These are phyloP conservation scores for Phylloporus rhodoxanthus DNA, from an alignment of 768 basidiomycete genomes.

Conservation along the genomic window DNA sequence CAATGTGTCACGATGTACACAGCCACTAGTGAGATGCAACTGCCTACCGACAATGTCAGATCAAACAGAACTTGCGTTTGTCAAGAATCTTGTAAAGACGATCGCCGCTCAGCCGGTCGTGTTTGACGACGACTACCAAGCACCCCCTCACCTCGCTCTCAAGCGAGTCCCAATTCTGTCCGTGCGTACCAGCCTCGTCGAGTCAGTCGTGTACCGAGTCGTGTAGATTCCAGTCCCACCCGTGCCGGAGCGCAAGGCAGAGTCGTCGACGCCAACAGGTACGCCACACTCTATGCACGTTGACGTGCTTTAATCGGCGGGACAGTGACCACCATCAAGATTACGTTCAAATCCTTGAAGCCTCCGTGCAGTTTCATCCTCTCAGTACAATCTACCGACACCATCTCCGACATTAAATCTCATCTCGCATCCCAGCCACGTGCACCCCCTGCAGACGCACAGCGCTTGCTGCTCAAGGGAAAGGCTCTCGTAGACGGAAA, in stretches of 20 bases:
- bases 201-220: constrained; percentile 4
- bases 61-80: constrained; percentile 54
- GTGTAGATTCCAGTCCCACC: constrained; percentile 54
- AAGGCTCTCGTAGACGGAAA: constrained; percentile 88
- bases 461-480: constrained; percentile 87
- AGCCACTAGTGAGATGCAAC: constrained; percentile 14
- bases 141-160: constrained; percentile 58
- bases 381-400: constrained; percentile 71
- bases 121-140: constrained; percentile 72
- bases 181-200: constrained; percentile 34
- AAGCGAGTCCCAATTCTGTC: constrained; percentile 66
- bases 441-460: constrained; percentile 74
- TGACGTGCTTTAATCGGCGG: constrained; percentile 10
- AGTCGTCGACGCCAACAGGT: constrained; percentile 30
- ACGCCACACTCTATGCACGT: constrained; percentile 2
- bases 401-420: constrained; percentile 73
- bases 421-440: constrained; percentile 59
- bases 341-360: constrained; percentile 90
- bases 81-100: constrained; percentile 58
- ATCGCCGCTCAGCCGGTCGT: constrained; percentile 61
- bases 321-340: constrained; percentile 36
- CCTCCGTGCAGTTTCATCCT: constrained; percentile 74
- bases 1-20: constrained; percentile 13
- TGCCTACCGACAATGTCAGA: constrained; percentile 42
- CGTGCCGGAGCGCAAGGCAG: constrained; percentile 48